phyloP scores from a whole-genome alignment of 73 alveolate genomes.

The Stentor roeselii region DNA sequence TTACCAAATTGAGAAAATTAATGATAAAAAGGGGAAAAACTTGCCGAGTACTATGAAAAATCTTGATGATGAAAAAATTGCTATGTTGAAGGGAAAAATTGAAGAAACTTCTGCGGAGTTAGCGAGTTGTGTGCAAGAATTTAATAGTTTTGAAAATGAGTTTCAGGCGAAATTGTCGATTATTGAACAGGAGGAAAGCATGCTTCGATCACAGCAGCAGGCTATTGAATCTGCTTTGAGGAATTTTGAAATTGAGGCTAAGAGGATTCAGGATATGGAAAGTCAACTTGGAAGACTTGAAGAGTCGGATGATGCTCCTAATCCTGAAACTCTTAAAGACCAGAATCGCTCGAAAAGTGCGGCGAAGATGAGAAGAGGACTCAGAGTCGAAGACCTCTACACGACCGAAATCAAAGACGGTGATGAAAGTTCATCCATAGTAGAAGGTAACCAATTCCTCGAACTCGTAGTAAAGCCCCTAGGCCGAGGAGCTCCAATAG shows the following conservation, averaged over 20 bases:
- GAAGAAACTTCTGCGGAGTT: neutral
- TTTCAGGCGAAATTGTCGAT: neutral
- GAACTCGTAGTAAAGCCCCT: slow-evolving; percentile 20
- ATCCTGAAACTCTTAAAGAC: neutral
- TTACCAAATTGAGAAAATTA: slow-evolving; percentile 4
- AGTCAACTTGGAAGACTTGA: neutral
- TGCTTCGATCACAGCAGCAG: neutral
- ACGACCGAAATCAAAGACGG: neutral
- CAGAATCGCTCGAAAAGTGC: neutral
- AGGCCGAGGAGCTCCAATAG: neutral
- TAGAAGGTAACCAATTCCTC: neutral
- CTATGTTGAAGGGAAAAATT: neutral
- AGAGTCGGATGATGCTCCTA: neutral
- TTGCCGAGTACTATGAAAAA: neutral
- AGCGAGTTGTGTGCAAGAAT: neutral
- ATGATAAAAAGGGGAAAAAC: neutral
- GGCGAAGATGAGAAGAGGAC: neutral
- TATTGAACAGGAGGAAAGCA: slow-evolving; percentile 4
- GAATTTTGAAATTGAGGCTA: neutral
- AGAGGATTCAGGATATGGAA: neutral
- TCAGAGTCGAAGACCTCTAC: neutral
- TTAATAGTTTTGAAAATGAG: neutral
- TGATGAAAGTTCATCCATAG: neutral
- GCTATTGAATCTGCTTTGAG: slow-evolving; percentile 3
- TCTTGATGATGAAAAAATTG: neutral